Evolutionary conservation across 2,329 filamentous ascomycete species (phyloP).

Genomic region (Alternaria gaisen): DNA sequence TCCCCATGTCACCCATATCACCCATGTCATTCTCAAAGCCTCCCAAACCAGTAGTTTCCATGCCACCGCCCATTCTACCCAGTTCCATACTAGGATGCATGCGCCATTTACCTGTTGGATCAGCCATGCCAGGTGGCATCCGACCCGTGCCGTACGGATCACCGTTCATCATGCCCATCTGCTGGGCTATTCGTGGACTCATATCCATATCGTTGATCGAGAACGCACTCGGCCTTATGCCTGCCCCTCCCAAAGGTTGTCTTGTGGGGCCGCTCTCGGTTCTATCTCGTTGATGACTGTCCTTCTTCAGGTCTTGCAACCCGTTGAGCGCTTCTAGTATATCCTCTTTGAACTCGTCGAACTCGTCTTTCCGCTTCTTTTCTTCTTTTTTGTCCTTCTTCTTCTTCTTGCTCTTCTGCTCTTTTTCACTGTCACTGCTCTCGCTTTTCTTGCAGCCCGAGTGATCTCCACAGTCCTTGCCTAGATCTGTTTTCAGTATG

Average conservation of each 20-base stretch:
- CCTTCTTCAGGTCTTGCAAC: slow-evolving; percentile 11
- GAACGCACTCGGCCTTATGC: slow-evolving; percentile 8
- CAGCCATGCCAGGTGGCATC: slow-evolving; percentile 20
- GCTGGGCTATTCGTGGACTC: slow-evolving; percentile 22
- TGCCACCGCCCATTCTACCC: slow-evolving; percentile 4
- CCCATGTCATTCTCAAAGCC: slow-evolving; percentile 19
- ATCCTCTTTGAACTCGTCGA: slow-evolving; percentile 23
- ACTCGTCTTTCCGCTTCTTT: slow-evolving; percentile 16
- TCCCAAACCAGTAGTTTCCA: not conserved
- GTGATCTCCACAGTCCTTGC: slow-evolving; percentile 40
- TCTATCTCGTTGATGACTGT: slow-evolving; percentile 1
- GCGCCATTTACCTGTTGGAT: slow-evolving; percentile 6
- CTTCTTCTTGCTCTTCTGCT: slow-evolving; percentile 7
- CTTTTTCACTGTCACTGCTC: slow-evolving; percentile 1
- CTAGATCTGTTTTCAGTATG: slow-evolving; percentile 37
- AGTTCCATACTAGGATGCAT: slow-evolving; percentile 9
- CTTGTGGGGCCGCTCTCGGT: slow-evolving; percentile 1
- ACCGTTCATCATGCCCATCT: slow-evolving; percentile 12
- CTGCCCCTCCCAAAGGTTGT: slow-evolving; percentile 5
- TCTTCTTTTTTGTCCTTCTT: slow-evolving; percentile 16
- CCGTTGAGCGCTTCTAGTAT: slow-evolving; percentile 24
- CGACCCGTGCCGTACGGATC: slow-evolving; percentile 16
- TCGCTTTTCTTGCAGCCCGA: slow-evolving; percentile 17
- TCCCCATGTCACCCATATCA: slow-evolving; percentile 15
- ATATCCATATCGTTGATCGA: slow-evolving; percentile 8